Base-by-base conservation (phyloP, 805 yeast species). In the Ascoidea rubescens region DNA sequence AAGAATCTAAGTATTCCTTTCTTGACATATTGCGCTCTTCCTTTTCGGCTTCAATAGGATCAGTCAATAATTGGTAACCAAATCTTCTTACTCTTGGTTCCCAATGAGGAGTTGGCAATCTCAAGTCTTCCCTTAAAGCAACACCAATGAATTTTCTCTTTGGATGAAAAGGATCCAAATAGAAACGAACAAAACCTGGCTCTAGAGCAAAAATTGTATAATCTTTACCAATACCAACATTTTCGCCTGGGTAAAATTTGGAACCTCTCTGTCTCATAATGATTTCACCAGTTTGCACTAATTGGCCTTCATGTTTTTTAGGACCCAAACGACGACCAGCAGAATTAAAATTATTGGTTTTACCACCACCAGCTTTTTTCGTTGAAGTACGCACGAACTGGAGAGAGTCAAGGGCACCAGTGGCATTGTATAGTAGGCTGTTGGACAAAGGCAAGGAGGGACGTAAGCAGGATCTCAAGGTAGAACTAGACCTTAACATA, bases 161-260 rank as follows among this genome's bases (percentile, higher is more conserved):
- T 47, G 98, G 97, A 63, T 93, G 98, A 74, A 93, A 93, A 5
- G 99, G 98, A 71, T 93, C 96, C 55, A 83, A 70, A 67, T 93
- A 93, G 68, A 79, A 93, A 57, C 95, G 78, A 33, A 91, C 97
- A 65, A 72, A 88, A 31, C 99, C 99, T 2, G 96, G 96, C 64
- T 93, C 98, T 43, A 73, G 61, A 4, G 99, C 96, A 66, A 74
- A 88, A 37, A 93, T 77, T 1, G 99, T 91, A 66, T 90, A 97
- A 66, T 93, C 98, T 61, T 80, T 83, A 56, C 99, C 99, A 55
- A 91, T 87, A 6, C 81, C 82, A 8, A 80, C 85, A 60, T 93
- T 90, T 58, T 86, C 95, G 42, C 99, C 99, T 0, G 99, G 98
- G 63, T 80, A 93, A 66, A 90, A 85, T 62, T 79, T 84, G 17